Evolutionary conservation across 2,329 filamentous ascomycete species (phyloP).

Genomic region (Ophiocordyceps australis): DNA sequence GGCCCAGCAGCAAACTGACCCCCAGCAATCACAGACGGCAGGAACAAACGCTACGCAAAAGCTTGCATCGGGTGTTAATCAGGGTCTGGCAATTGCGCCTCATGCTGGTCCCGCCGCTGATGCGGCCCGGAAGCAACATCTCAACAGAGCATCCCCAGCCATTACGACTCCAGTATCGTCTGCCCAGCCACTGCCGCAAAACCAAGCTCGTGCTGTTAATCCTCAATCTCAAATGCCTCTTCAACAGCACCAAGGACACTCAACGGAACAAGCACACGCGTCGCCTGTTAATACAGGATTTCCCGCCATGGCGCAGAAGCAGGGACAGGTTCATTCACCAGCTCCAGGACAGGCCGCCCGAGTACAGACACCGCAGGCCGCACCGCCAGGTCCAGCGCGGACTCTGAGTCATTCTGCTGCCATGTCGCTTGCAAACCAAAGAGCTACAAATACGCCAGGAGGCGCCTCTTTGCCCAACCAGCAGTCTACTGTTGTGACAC

Average conservation of each 20-base stretch:
- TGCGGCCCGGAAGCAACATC: conserved; percentile 23
- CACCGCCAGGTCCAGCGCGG: conserved; percentile 18
- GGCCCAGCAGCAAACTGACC: conserved; percentile 7
- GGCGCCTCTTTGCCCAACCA: conserved; percentile 12
- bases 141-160: conserved; percentile 11
- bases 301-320: conserved; percentile 10
- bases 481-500: conserved; percentile 11
- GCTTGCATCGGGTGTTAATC: no score
- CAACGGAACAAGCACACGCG: conserved; percentile 16
- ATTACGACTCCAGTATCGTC: conserved; percentile 10
- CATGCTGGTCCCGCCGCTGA: conserved; percentile 25
- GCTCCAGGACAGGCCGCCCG: conserved; percentile 17
- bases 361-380: conserved; percentile 29
- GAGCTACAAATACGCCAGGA: conserved; percentile 15
- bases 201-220: no score
- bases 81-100: no score
- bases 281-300: conserved; percentile 30
- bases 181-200: no score
- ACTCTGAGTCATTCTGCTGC: conserved; percentile 30
- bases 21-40: conserved; percentile 7
- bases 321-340: conserved; percentile 15
- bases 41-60: conserved; percentile 13
- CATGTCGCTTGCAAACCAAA: conserved; percentile 28
- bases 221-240: no score
- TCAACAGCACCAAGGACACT: conserved; percentile 4